Evolutionary conservation across 495 filamentous ascomycete species (phyloP).

Genomic region (Polyplosphaeria fusca): DNA sequence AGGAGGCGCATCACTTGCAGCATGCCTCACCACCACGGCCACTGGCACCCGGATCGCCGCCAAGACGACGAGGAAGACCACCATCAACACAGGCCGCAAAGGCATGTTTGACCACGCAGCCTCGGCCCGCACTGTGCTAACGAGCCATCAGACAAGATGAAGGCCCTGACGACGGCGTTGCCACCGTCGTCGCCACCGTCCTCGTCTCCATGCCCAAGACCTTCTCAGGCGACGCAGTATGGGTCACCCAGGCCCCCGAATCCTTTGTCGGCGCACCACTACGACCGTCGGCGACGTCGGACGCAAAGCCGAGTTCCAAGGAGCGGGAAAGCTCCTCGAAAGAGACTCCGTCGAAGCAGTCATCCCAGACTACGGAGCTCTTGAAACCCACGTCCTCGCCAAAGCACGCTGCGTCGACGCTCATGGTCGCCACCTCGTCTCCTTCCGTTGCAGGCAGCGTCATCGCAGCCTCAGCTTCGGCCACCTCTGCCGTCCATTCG

Average conservation of each 20-base stretch:
- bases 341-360: background rate
- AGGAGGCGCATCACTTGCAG: background rate
- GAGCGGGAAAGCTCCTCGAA: constrained; percentile 7
- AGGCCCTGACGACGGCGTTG: constrained; percentile 4
- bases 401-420: constrained; percentile 22
- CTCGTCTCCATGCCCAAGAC: constrained; percentile 55
- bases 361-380: constrained; percentile 11
- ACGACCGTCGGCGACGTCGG: background rate
- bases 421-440: constrained; percentile 25
- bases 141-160: no score
- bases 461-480: background rate
- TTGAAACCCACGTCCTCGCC: constrained; percentile 14
- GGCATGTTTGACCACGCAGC: background rate
- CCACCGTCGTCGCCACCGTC: constrained; percentile 50
- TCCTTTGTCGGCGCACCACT: background rate
- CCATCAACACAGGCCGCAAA: constrained; percentile 4
- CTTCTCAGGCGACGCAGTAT: constrained; percentile 57
- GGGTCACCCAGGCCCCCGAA: constrained; percentile 45
- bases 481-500: constrained; percentile 21
- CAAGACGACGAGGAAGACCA: constrained; percentile 2
- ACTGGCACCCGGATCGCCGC: constrained; percentile 11
- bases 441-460: background rate
- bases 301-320: background rate
- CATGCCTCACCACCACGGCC: constrained; percentile 11
- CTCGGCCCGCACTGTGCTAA: no score